Conservation (phyloP, 176 grass and related monocot genomes). For the Aegilops sharonensis region DNA sequence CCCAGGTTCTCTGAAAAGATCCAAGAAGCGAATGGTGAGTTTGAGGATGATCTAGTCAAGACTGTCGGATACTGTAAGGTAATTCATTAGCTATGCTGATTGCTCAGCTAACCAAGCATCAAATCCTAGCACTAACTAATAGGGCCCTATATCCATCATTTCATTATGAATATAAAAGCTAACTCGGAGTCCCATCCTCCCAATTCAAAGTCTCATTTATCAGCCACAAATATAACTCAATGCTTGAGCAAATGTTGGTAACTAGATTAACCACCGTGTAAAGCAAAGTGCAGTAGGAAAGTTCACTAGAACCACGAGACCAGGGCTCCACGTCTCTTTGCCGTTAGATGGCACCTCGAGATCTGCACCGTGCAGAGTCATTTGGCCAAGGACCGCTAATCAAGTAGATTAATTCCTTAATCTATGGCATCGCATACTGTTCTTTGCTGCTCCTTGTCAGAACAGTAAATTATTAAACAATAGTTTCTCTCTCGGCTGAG, state of each 20-base stretch:
- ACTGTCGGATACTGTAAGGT: not conserved
- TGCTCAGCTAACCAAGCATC: not conserved
- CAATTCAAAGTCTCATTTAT: not conserved
- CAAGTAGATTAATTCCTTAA: too few species aligned
- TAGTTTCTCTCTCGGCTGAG: too few species aligned
- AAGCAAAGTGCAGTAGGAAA: not conserved
- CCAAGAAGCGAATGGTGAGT: not conserved
- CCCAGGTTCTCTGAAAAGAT: slow-evolving; percentile 81
- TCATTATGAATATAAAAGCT: not conserved
- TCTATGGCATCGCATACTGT: too few species aligned
- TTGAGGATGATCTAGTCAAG: not conserved
- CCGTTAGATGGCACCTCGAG: too few species aligned
- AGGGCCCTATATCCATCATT: not conserved
- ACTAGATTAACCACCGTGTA: not conserved
- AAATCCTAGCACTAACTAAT: not conserved
- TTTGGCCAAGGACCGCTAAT: too few species aligned
- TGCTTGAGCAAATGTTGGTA: not conserved
- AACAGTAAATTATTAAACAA: too few species aligned
- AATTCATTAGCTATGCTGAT: not conserved
- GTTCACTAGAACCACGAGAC: too few species aligned
- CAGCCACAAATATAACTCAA: not conserved
- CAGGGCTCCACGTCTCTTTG: too few species aligned
- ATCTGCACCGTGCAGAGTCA: too few species aligned
- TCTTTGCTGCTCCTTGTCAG: too few species aligned
- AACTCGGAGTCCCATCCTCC: not conserved